Percentiles rank a stretch among this genome's conserved stretches.
phyloP scores from a whole-genome alignment of 1,284 basidiomycete species.

The Afroboletus lepidellus region DNA sequence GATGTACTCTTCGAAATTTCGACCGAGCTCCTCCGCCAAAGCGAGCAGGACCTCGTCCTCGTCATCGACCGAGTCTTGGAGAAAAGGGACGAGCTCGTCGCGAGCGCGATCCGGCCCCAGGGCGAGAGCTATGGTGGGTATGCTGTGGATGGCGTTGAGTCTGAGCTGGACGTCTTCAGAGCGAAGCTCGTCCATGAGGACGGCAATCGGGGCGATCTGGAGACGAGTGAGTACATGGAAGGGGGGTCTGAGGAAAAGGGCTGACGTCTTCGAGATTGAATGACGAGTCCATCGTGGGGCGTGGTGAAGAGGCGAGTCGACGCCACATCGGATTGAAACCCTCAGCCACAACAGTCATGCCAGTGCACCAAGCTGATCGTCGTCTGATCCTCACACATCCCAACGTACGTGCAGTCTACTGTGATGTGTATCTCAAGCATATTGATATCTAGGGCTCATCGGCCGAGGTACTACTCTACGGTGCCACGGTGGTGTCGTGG shows the following conservation, averaged over 20 bases:
- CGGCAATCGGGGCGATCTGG: constrained; percentile 83
- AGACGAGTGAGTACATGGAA: constrained; percentile 16
- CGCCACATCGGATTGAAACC: constrained; percentile 20
- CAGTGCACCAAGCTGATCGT: constrained; percentile 42
- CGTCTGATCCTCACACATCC: constrained; percentile 51
- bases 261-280: constrained; percentile 58
- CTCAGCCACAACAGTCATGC: constrained; percentile 38
- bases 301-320: background rate
- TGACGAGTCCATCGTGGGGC: constrained; percentile 57
- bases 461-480: constrained; percentile 72
- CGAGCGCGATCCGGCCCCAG: constrained; percentile 94
- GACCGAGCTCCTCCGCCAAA: constrained; percentile 93
- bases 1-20: constrained; percentile 91
- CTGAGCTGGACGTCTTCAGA: constrained; percentile 94
- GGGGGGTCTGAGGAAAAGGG: constrained; percentile 15
- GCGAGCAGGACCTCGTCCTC: constrained; percentile 98
- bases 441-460: constrained; percentile 57
- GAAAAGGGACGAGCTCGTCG: constrained; percentile 95
- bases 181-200: constrained; percentile 93
- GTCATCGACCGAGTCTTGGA: constrained; percentile 97
- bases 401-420: constrained; percentile 39
- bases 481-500: constrained; percentile 82
- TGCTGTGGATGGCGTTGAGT: constrained; percentile 95
- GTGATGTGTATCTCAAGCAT: background rate
- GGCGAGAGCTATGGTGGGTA: constrained; percentile 98